These are phyloP conservation scores for Paragyromitra xinjiangensis DNA, from an alignment of 495 filamentous ascomycete genomes.

Conservation along the genomic window DNA sequence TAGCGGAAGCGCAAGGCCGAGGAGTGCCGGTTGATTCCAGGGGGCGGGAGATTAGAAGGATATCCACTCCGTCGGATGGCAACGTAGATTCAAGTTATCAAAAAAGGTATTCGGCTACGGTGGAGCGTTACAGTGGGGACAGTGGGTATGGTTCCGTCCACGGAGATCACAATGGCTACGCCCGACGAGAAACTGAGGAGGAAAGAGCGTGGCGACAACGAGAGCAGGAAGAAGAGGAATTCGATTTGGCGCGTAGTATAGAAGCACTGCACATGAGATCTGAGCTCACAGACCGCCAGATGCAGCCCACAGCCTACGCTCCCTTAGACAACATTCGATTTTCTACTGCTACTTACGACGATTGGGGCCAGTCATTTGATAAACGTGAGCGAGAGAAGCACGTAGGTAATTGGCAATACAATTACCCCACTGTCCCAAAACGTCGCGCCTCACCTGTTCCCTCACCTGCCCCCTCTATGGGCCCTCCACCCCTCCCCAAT, in stretches of 20 bases:
- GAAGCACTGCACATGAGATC: constrained; percentile 43
- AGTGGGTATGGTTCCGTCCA: constrained; percentile 27
- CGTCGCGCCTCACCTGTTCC: constrained; percentile 55
- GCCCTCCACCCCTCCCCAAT: constrained; percentile 39
- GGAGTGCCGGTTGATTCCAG: constrained; percentile 48
- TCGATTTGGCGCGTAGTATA: constrained; percentile 47
- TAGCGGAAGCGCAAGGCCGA: constrained; percentile 43
- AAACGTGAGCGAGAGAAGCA: constrained; percentile 59
- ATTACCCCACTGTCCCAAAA: constrained; percentile 67
- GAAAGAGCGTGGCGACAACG: constrained; percentile 28
- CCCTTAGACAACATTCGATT: constrained; percentile 32
- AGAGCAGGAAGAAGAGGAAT: constrained; percentile 45
- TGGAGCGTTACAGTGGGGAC: constrained; percentile 34
- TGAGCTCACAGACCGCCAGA: constrained; percentile 42
- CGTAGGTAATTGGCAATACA: constrained; percentile 58
- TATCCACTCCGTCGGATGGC: constrained; percentile 40
- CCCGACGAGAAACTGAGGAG: constrained; percentile 32
- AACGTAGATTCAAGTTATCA: constrained; percentile 19
- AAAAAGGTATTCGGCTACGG: constrained; percentile 21
- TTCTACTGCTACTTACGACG: constrained; percentile 65
- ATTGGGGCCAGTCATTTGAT: constrained; percentile 62
- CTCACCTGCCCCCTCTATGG: constrained; percentile 12
- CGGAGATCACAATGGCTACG: background rate
- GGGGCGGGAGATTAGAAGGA: constrained; percentile 50
- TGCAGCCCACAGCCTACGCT: constrained; percentile 32